Base-by-base conservation (phyloP, 2,329 filamentous ascomycete genomes). In the Periconia digitata region DNA sequence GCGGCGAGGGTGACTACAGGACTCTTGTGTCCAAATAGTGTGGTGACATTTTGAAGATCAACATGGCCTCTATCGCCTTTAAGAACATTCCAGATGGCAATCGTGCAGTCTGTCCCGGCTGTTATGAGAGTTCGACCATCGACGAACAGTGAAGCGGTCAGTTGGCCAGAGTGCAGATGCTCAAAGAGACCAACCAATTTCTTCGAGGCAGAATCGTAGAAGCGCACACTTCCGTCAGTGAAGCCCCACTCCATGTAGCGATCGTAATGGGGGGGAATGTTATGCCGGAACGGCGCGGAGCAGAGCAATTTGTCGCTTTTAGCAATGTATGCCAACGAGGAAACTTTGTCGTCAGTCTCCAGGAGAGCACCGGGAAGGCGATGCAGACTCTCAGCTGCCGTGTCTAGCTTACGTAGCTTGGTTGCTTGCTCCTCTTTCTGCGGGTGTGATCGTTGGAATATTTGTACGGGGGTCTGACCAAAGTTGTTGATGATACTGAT, bases 401-500 rank as follows among this genome's bases (percentile, higher is more conserved):
- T 87, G 68, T 99, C 92, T 0, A 99, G 77, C 47, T 90, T 82
- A 47, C 83, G 84, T 3, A 81, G 76, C 5, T 84, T 85, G 46
- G 85, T 82, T 18, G 82, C 77, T 4, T 80, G 73, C 47, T 88
- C 81, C 56, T 95, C 91, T 13, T 87, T 83, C n/a, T 82, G 74
- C 3, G 88, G 85, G 70, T 99, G 94, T 12, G 87, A 79, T 49
- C 87, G 86, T 38, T 84, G 82, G 69, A 97, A 99, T 15, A 97
- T 87, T 69, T 99, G 95, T 60, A 95, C 89, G 1, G 95, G 94
- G 1, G 95, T 99, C 70, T 99, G 94, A 0, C 94, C 94, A 70
- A 99, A 99, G 61, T 97, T 97, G 72, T 99, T 92, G 60, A 99
- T 97, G 58, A 96, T 95, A 27, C 90, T 90, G 45, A 96, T 96